Base-by-base conservation (phyloP, 345 rosid species). In the Aurinia saxatilis region DNA sequence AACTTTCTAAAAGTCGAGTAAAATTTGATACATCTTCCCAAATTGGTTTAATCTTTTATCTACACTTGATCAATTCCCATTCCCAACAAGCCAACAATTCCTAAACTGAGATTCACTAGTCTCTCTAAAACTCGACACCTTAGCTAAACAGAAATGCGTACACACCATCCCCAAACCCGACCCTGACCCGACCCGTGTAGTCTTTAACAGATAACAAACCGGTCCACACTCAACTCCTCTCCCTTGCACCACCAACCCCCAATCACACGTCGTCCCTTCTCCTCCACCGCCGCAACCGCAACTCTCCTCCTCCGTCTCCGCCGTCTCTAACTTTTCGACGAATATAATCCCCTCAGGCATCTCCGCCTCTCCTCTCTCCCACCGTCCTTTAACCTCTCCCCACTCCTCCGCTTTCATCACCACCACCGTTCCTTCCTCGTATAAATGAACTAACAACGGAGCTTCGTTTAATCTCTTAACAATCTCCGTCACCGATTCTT, bases 231-330 rank as follows among this genome's bases (percentile, higher is more conserved):
- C 78, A 7, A 52, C 66, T 17, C 83, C 88, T 72, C 34, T 79
- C 5, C 90, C 84, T 38, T 90, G 97, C 60, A 87, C 95, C 79
- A 90, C 83, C 17, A 90, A 50, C 50, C 97, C 97, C 90, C 97
- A 87, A 21, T 79, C 84, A 69, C 79, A 77, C 13, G 80, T 71
- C 59, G 47, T 67, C 4, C 47, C 77, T 1, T 45, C 71, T 1
- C 40, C 77, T 7, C 34, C 74, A 53, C 80, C 45, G 19, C 97
- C 90, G 81, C 97, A 87, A 6, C 77, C 83, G 35, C 83, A 76
- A 9, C 68, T 50, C 68, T 33, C 65, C 41, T 56, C n/a, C n/a
- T n/a, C n/a, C n/a, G n/a, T 73, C 12, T 21, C 72, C 17, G 23
- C 68, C 15, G 8, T 48, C 14, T 57, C 60, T 39, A 71, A 44